phyloP scores from a whole-genome alignment of 2,329 filamentous ascomycete genomes.

The Calonectria naviculata region DNA sequence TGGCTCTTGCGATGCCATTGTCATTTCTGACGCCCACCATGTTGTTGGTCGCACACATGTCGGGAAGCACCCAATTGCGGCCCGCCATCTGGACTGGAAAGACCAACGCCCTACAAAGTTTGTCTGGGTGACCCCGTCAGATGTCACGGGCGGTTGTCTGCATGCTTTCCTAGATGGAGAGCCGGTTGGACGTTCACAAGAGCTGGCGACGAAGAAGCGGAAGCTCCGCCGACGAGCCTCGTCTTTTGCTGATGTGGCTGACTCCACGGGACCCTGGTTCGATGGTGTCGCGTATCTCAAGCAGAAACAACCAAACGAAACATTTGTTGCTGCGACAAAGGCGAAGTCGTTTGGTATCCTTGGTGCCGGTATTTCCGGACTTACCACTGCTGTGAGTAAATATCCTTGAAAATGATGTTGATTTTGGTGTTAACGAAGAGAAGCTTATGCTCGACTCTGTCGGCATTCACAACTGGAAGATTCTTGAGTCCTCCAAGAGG shows the following conservation, averaged over 20 bases:
- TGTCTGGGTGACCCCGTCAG: conserved; percentile 37
- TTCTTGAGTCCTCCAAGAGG: conserved; percentile 53
- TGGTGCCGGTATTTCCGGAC: conserved; percentile 51
- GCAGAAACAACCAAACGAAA: conserved; percentile 34
- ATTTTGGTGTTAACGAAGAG: not conserved
- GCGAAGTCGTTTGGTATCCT: conserved; percentile 45
- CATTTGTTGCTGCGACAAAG: conserved; percentile 37
- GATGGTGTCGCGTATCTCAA: conserved; percentile 38
- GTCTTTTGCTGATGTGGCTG: conserved; percentile 72
- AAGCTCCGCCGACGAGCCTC: conserved; percentile 54
- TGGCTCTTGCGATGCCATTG: conserved; percentile 29
- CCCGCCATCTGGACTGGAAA: conserved; percentile 26
- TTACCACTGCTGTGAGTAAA: conserved; percentile 27
- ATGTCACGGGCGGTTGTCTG: conserved; percentile 46
- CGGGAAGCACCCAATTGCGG: conserved; percentile 2
- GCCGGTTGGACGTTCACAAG: conserved; percentile 50
- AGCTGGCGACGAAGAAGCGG: conserved; percentile 44
- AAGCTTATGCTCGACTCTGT: conserved; percentile 51
- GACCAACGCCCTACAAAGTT: conserved; percentile 25
- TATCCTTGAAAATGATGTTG: conserved; percentile 21
- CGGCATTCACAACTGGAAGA: conserved; percentile 56
- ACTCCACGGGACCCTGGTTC: conserved; percentile 42
- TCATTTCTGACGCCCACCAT: conserved; percentile 28
- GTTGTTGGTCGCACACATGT: conserved; percentile 23
- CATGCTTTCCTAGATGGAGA: conserved; percentile 49